Conservation (phyloP, 2,329 filamentous ascomycete species). For the Elsinoe fawcettii region DNA sequence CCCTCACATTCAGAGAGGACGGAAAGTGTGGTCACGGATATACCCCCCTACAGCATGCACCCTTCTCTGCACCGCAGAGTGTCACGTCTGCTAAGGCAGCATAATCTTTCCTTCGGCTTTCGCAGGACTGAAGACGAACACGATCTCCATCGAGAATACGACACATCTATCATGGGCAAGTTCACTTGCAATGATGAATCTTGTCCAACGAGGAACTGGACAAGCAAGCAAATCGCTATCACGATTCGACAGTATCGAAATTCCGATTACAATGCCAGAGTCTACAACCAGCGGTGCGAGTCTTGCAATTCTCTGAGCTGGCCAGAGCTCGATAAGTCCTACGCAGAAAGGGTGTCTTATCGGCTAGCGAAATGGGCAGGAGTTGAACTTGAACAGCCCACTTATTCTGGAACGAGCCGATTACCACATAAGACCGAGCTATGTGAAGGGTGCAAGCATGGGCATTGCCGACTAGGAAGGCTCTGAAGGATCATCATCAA, state of each 20-base stretch:
- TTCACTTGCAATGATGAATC: conserved; percentile 32
- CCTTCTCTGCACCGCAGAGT: not conserved
- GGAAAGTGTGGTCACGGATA: not conserved
- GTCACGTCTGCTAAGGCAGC: not conserved
- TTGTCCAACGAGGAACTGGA: conserved; percentile 31
- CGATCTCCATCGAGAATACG: conserved; percentile 23
- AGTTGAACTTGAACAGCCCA: not conserved
- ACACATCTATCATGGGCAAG: conserved; percentile 37
- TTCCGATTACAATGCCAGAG: conserved; percentile 35
- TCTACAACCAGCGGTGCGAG: conserved; percentile 32
- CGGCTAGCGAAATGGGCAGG: conserved; percentile 5
- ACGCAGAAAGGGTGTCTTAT: conserved; percentile 3
- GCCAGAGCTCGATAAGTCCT: not conserved
- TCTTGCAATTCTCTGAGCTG: conserved; percentile 1
- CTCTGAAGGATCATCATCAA: too few species aligned
- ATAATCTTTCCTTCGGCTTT: not conserved
- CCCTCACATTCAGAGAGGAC: not conserved
- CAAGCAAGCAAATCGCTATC: conserved; percentile 35
- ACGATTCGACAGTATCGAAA: conserved; percentile 35
- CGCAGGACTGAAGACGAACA: conserved; percentile 13
- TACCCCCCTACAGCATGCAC: not conserved
- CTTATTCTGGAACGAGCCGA: not conserved
- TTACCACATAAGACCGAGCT: not conserved
- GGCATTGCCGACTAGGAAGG: not conserved
- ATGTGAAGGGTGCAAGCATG: not conserved